Base-by-base conservation (phyloP, 306 rosid species). In the Sindora glabra region DNA sequence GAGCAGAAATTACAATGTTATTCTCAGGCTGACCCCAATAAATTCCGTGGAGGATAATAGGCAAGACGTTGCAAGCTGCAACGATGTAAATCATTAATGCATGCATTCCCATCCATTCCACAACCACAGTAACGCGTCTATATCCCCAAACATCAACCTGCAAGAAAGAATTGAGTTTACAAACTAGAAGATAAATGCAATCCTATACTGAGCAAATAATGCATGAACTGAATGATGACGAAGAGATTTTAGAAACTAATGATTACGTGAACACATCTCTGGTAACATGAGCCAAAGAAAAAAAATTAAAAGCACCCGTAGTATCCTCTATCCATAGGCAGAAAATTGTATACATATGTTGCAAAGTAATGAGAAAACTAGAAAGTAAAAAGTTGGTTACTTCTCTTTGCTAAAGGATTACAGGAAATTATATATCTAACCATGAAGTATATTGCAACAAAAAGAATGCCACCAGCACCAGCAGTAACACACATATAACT, bases 71-170 rank as follows among this genome's bases (percentile, higher is more conserved):
- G 94, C 99, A 84, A 60, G 95, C 97, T 0, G 83, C 82, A 10
- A 94, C 82, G 44, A 81, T 48, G 61, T 67, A 94, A 22, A 94
- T 89, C 73, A 81, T 71, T 47, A 94, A 69, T 5, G 99, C 99
- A 71, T 94, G 95, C 87, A 41, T 80, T 13, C 99, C 99, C 82
- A 86, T 84, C 99, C 95, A 94, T 80, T 94, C 85, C 74, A 84
- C 38, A 65, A 89, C 74, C 54, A 39, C 38, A 7, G 77, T 74
- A 58, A 73, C 48, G 17, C 94, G 90, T 45, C 73, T 73, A 57
- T 77, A 89, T 37, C 89, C 84, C 30, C 81, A 86, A 42, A 89
- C 94, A 79, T 94, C 99, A 44, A 94, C 99, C 99, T 94, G 70
- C 68, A 56, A 24, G 16, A 23, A 36, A 13, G 19, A 11, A 7